Evolutionary conservation across 306 rosid species (phyloP), one percentile per base, ranked within the genome.

Genomic region (Arachis hypogaea): DNA sequence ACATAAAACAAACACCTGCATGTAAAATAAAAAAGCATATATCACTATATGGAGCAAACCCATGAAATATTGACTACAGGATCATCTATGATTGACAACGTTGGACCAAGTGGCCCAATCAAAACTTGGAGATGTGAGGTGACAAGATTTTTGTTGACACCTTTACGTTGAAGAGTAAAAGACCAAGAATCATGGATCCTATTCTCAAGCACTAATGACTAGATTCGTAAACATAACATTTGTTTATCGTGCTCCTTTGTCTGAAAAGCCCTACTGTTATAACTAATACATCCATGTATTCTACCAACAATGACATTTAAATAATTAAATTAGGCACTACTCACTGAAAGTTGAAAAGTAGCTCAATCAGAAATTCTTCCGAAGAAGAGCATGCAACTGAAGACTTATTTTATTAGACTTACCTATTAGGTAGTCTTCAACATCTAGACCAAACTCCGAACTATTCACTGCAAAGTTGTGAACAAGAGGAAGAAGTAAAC

Each of bases 1-100:
- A 92, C 99, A 94, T 84, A 86, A 92, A 94, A 75, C 99, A 94
- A 30, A 92, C 87, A 75, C 99, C 97, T 94, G 92, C 78, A 77
- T 16, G 69, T 69, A 18, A 50, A 82, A 72, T n/a, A 50, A 82
- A 68, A 76, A 74, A 50, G 30, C 28, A 64, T 66, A 73, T 58
- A 81, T 90, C 81, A 87, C 80, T 41, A 57, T 46, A 38, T 51
- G 60, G 9, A 16, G 46, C 50, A 72, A 44, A 79, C 11, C 66
- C 33, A 7, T 8, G 55, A 60, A 10, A 30, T 57, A 65, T 58
- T 40, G 55, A 10, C 66, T 59, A n/a, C 36, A 29, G 42, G 36
- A 59, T 18, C 46, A 58, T 73, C 58, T 59, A 59, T 69, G 66
- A 58, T 45, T 30, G 16, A 22, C 14, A 43, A 72, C 65, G 44